Percentiles rank a stretch among this genome's conserved stretches.
Evolutionary conservation across 208 protist species (phyloP).

Genomic region (Balamuthia mandrillaris): DNA sequence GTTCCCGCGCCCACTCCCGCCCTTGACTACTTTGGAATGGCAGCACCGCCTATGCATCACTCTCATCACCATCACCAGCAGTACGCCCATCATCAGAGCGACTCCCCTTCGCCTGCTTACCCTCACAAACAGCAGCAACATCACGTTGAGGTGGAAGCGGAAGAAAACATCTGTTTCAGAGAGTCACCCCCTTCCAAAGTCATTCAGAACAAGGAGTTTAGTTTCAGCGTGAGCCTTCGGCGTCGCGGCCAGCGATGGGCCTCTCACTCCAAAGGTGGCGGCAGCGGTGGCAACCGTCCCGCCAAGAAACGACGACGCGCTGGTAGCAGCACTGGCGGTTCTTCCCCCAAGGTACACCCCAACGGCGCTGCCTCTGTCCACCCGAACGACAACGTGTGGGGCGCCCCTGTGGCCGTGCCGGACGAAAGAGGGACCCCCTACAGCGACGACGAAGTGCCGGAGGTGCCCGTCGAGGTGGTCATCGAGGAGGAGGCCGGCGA

Average conservation of each 20-base stretch:
- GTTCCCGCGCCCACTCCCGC: not conserved
- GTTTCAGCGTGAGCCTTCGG: slow-evolving; percentile 3
- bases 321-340: not conserved
- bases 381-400: slow-evolving; percentile 2
- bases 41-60: not conserved
- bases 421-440: too few relatives aligned
- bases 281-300: not conserved
- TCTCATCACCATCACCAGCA: not conserved
- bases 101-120: not conserved
- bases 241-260: not conserved
- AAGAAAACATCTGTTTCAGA: not conserved
- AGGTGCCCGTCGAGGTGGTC: slow-evolving; percentile 22
- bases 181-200: slow-evolving; percentile 27
- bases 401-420: slow-evolving; percentile 30
- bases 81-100: not conserved
- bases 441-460: not conserved
- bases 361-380: not conserved
- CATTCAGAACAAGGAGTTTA: slow-evolving; percentile 38
- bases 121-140: not conserved
- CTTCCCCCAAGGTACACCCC: not conserved
- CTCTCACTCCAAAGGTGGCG: not conserved
- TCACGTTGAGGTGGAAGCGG: not conserved
- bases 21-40: not conserved
- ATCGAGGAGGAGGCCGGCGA: slow-evolving; percentile 29
- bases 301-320: not conserved